Evolutionary conservation across 768 basidiomycete species (phyloP).

Genomic region (Termitomyces sp.): DNA sequence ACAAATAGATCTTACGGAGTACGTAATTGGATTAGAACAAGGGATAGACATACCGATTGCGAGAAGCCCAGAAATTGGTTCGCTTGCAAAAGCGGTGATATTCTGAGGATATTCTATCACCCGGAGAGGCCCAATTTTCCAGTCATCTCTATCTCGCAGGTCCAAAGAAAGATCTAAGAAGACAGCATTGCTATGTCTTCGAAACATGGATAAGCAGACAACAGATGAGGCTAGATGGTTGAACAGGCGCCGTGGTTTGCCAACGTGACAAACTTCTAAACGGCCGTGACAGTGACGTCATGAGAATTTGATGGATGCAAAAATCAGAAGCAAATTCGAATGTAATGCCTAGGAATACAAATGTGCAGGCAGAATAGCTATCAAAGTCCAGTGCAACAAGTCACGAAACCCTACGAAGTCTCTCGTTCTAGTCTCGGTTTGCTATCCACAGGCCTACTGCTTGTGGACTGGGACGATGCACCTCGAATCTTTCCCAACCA

Average conservation of each 20-base stretch:
- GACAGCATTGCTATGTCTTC: conserved; percentile 26
- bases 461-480: conserved; percentile 26
- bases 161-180: conserved; percentile 54
- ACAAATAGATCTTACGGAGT: background rate
- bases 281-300: background rate
- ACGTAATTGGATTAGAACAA: background rate
- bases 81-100: conserved; percentile 48
- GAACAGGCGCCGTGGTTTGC: background rate
- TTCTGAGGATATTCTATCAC: conserved; percentile 46
- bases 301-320: background rate
- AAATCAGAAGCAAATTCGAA: background rate
- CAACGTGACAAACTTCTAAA: background rate
- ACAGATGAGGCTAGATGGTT: conserved; percentile 11
- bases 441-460: conserved; percentile 15
- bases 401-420: conserved; percentile 8
- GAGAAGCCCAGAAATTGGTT: conserved; percentile 57
- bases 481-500: conserved; percentile 73
- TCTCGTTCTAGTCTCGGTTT: conserved; percentile 15
- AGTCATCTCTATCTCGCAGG: conserved; percentile 50
- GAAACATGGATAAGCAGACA: conserved; percentile 36
- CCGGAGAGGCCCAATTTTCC: conserved; percentile 48
- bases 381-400: conserved; percentile 16
- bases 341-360: conserved; percentile 26
- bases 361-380: conserved; percentile 15
- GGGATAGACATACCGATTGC: conserved; percentile 43